phyloP scores from a whole-genome alignment of 129 eudicot genomes.

The Kitagawia praeruptora region DNA sequence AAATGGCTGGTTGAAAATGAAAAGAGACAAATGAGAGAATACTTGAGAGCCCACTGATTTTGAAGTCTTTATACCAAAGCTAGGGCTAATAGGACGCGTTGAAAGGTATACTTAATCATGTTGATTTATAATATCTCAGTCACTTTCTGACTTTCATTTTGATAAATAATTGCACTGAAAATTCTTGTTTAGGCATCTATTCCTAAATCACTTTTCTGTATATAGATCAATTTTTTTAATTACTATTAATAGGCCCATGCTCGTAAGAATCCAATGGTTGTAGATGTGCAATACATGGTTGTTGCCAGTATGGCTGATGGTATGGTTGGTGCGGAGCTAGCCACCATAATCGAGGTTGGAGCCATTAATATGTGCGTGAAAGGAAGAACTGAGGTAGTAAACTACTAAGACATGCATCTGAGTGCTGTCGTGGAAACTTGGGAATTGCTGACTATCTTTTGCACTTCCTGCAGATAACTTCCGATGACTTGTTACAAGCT shows the following conservation, averaged over 20 bases:
- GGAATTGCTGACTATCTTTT: background rate
- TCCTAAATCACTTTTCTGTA: slow-evolving; percentile 1
- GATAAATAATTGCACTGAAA: background rate
- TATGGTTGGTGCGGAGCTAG: slow-evolving; percentile 98
- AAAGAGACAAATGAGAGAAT: no score
- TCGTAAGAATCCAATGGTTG: slow-evolving; percentile 93
- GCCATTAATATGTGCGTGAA: slow-evolving; percentile 93
- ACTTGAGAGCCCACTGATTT: no score
- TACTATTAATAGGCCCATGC: slow-evolving; percentile 65
- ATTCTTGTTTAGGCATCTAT: no score
- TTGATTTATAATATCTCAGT: background rate
- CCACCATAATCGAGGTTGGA: slow-evolving; percentile 88
- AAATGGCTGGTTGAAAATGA: no score
- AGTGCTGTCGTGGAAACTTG: background rate
- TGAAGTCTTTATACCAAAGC: slow-evolving; percentile 80
- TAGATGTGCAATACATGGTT: slow-evolving; percentile 82
- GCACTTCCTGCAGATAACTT: slow-evolving; percentile 56
- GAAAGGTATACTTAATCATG: slow-evolving; percentile 32
- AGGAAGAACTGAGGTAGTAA: slow-evolving; percentile 72
- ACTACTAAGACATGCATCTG: background rate
- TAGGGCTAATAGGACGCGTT: slow-evolving; percentile 75
- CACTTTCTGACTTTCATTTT: background rate
- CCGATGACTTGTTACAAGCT: slow-evolving; percentile 94
- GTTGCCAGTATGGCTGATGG: slow-evolving; percentile 84
- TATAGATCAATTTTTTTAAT: background rate